Evolutionary conservation across 139 green algal genomes (phyloP).

Genomic region (Closterium sp.): DNA sequence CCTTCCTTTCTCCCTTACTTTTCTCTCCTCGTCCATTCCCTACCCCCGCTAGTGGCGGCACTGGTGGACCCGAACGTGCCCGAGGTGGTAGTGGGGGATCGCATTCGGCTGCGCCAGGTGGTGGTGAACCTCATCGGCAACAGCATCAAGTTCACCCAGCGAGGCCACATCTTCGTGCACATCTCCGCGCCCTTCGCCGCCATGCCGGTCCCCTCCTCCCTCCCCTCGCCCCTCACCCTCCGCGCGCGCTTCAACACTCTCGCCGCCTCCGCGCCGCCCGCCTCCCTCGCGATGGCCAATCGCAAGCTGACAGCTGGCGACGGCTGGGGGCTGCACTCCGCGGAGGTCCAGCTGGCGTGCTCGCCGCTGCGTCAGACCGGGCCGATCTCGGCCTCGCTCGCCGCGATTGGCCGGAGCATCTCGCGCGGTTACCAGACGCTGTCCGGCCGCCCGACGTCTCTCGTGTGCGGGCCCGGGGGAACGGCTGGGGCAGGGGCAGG

Average conservation of each 20-base stretch:
- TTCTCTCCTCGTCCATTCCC: too few species aligned
- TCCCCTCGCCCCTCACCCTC: not conserved
- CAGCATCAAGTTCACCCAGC: constrained; percentile 9
- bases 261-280: not conserved
- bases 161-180: constrained; percentile 1
- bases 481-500: too few species aligned
- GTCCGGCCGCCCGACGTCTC: not conserved
- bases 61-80: constrained; percentile 9
- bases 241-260: not conserved
- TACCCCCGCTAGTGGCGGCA: not conserved
- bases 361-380: not conserved
- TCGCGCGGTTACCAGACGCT: not conserved
- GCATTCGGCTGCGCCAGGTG: not conserved
- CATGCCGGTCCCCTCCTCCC: not conserved
- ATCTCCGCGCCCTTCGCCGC: not conserved
- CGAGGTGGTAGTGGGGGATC: constrained; percentile 21
- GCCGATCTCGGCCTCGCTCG: not conserved
- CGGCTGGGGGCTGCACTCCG: not conserved
- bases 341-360: not conserved
- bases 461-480: too few species aligned
- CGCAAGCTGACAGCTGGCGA: too few species aligned
- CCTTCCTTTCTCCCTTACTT: not conserved
- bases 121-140: constrained; percentile 17
- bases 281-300: too few species aligned
- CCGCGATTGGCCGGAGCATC: not conserved